phyloP scores from a whole-genome alignment of 1,139 yeast species.

The Martiniozyma asiatica region DNA sequence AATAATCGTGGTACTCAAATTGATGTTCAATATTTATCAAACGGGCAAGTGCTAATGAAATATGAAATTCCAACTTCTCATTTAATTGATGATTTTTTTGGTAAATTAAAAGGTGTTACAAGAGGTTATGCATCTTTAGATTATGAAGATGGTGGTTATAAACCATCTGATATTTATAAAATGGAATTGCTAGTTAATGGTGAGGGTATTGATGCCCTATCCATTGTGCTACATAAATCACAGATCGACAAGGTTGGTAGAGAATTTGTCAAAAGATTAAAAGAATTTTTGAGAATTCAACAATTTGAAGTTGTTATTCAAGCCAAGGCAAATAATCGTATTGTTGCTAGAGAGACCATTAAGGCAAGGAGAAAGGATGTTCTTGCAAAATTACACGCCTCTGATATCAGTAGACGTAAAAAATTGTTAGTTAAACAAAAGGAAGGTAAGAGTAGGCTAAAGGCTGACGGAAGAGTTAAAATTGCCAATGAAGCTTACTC shows the following conservation, averaged over 20 bases:
- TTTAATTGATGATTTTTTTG: slow-evolving; percentile 88
- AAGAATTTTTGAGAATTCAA: slow-evolving; percentile 67
- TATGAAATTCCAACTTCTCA: slow-evolving; percentile 81
- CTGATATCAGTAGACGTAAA: slow-evolving; percentile 83
- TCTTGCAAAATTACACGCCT: slow-evolving; percentile 81
- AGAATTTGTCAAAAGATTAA: slow-evolving; percentile 74
- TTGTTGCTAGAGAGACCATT: slow-evolving; percentile 85
- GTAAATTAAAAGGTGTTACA: slow-evolving; percentile 79
- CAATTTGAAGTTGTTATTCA: slow-evolving; percentile 89
- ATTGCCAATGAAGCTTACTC: slow-evolving; percentile 81
- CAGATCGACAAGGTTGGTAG: slow-evolving; percentile 65
- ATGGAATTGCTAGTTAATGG: slow-evolving; percentile 87
- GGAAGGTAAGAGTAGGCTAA: slow-evolving; percentile 84
- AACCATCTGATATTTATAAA: slow-evolving; percentile 69
- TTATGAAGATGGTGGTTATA: slow-evolving; percentile 88
- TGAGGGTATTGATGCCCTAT: slow-evolving; percentile 79
- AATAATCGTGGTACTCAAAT: slow-evolving; percentile 72
- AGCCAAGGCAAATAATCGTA: slow-evolving; percentile 73
- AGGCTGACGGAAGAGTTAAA: slow-evolving; percentile 63
- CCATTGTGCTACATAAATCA: slow-evolving; percentile 77
- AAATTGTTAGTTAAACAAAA: slow-evolving; percentile 81
- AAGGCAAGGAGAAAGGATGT: slow-evolving; percentile 92
- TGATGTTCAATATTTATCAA: slow-evolving; percentile 64
- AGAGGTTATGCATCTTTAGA: slow-evolving; percentile 91
- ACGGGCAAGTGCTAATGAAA: slow-evolving; percentile 72